These are phyloP conservation scores for Rhodotorula graminis DNA, from an alignment of 768 basidiomycete species.

Conservation along the genomic window DNA sequence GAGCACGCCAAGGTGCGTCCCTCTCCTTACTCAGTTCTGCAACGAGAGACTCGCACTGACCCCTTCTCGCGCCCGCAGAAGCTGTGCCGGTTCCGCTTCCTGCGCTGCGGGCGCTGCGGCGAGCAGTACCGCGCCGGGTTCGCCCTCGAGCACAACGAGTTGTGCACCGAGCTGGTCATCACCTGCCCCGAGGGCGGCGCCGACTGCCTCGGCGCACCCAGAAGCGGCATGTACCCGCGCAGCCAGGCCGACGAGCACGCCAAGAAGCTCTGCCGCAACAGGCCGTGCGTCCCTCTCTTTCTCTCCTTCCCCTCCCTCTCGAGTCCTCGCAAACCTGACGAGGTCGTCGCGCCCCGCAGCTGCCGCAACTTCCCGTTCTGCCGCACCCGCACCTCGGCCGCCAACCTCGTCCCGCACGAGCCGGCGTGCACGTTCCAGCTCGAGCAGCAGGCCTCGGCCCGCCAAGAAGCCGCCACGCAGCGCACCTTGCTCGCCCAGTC, in stretches of 20 bases:
- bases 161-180: background rate
- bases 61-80: background rate
- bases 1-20: background rate
- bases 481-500: no score
- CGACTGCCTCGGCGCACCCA: background rate
- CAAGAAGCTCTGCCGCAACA: background rate
- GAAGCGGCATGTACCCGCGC: background rate
- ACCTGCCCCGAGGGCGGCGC: background rate
- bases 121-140: background rate
- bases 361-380: background rate
- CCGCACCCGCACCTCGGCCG: background rate
- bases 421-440: background rate
- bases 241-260: background rate
- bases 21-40: background rate
- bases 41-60: background rate
- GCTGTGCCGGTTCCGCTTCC: background rate
- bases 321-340: background rate
- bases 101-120: background rate
- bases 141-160: background rate
- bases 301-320: background rate
- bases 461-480: no score
- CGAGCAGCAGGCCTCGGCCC: background rate
- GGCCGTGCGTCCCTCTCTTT: background rate
- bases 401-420: background rate
- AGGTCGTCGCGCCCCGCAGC: background rate